These are phyloP conservation scores for Fusarium begoniae DNA, from an alignment of 2,329 filamentous ascomycete species.

Conservation along the genomic window DNA sequence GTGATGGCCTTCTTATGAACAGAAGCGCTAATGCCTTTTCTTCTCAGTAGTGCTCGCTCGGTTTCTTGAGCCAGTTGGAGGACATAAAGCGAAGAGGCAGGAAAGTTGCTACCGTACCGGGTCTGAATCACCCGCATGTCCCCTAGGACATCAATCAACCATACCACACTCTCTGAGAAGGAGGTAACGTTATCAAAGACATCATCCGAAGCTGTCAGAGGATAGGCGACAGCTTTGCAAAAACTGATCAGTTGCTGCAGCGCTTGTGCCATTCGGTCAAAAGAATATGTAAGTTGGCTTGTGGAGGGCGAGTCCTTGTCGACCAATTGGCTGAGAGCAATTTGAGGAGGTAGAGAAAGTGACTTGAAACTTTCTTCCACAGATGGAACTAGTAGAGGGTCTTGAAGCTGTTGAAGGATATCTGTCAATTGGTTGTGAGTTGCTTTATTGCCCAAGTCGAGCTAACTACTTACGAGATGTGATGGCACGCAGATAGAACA, in stretches of 20 bases:
- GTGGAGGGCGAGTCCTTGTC: slow-evolving; percentile 35
- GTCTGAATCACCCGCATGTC: slow-evolving; percentile 53
- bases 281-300: slow-evolving; percentile 50
- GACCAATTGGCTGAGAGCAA: slow-evolving; percentile 50
- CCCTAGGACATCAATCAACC: slow-evolving; percentile 61
- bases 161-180: slow-evolving; percentile 55
- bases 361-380: slow-evolving; percentile 41
- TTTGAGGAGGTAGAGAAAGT: slow-evolving; percentile 52
- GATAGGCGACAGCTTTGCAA: slow-evolving; percentile 54
- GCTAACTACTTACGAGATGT: slow-evolving; percentile 53
- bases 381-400: slow-evolving; percentile 40
- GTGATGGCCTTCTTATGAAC: slow-evolving; percentile 50
- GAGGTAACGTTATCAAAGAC: slow-evolving; percentile 46
- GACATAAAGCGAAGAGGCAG: slow-evolving; percentile 46
- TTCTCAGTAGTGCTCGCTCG: slow-evolving; percentile 32
- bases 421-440: slow-evolving; percentile 36
- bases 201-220: slow-evolving; percentile 48
- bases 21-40: slow-evolving; percentile 24
- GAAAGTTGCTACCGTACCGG: slow-evolving; percentile 47
- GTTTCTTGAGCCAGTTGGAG: slow-evolving; percentile 52
- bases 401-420: slow-evolving; percentile 48
- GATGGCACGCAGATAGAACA: slow-evolving; percentile 59
- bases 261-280: slow-evolving; percentile 54
- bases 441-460: neutral
- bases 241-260: slow-evolving; percentile 58